Conservation (phyloP, 768 basidiomycete species). For the Amanita molliuscula region DNA sequence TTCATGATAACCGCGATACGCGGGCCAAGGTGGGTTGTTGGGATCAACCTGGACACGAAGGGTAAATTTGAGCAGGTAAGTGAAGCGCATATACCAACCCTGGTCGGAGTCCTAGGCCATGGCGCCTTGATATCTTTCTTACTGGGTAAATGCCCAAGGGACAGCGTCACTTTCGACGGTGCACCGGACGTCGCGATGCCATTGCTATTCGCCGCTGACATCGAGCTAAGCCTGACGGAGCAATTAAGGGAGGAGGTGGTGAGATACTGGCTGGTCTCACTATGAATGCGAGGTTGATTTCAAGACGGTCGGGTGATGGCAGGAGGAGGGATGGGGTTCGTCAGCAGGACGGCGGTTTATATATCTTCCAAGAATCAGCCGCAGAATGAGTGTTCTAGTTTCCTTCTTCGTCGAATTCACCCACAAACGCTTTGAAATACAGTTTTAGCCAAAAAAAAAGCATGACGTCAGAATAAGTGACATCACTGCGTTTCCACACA, state of each 20-base stretch:
- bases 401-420: constrained; percentile 6
- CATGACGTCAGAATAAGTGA: constrained; percentile 6
- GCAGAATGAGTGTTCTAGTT: neutral
- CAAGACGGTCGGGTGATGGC: neutral
- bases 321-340: neutral
- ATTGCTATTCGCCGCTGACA: constrained; percentile 8
- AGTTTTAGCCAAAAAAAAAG: neutral
- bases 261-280: neutral
- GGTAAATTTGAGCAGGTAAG: neutral
- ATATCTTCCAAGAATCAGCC: constrained; percentile 4
- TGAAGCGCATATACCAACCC: constrained; percentile 28
- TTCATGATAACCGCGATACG: constrained; percentile 72
- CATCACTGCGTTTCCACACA: constrained; percentile 1
- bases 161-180: constrained; percentile 57
- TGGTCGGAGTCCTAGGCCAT: constrained; percentile 68
- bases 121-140: constrained; percentile 64
- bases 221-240: constrained; percentile 1
- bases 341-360: neutral
- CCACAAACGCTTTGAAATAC: constrained; percentile 3
- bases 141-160: constrained; percentile 64
- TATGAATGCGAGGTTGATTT: neutral
- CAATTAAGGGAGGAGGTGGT: neutral
- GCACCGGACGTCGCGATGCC: constrained; percentile 18
- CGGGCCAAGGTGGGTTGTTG: constrained; percentile 79
- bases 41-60: constrained; percentile 48